Base-by-base conservation (phyloP, 495 filamentous ascomycete genomes). In the Thozetella sp. region DNA sequence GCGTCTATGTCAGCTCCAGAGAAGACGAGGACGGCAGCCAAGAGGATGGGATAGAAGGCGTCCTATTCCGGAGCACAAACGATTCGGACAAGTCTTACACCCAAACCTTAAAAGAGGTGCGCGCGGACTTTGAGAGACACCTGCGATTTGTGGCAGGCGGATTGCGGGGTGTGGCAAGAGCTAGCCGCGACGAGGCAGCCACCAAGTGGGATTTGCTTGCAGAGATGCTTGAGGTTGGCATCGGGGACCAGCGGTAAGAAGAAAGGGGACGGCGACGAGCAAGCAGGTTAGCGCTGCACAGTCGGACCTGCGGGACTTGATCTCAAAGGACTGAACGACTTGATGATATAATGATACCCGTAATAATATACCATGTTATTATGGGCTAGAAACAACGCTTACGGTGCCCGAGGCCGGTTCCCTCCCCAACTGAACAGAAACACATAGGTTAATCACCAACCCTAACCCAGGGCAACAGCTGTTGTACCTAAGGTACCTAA, bases 171-270 rank as follows among this genome's bases (percentile, higher is more conserved):
- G 83, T 86, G 46, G 82, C 83, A n/a, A 74, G 85, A 65, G 85
- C 83, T 25, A 84, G 83, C 20, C 75, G 80, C 22, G 81, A 83
- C 19, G 65, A 69, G 22, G 74, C 76, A 20, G 68, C 78, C 40
- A 74, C 69, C 24, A 83, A 83, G 63, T 85, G 85, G 80, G 85
- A 87, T 67, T 72, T 79, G 20, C 57, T 88, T 62, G 85, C 81
- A 11, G 83, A 87, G 69, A 85, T 83, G 71, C 63, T 88, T 27
- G 84, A 86, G 70, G 71, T 69, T 51, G 82, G 81, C 2, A 70
- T 83, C 53, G 56, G 60, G 43, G 68, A 68, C 26, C 63, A 54
- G 24, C 51, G 54, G 22, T 26, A 43, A 37, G 30, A n/a, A n/a
- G 30, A 37, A 37, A 37, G 6, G 30, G 17, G 17, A 37, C 9